phyloP scores from a whole-genome alignment of 768 basidiomycete species.

The Pulveroboletus frians region DNA sequence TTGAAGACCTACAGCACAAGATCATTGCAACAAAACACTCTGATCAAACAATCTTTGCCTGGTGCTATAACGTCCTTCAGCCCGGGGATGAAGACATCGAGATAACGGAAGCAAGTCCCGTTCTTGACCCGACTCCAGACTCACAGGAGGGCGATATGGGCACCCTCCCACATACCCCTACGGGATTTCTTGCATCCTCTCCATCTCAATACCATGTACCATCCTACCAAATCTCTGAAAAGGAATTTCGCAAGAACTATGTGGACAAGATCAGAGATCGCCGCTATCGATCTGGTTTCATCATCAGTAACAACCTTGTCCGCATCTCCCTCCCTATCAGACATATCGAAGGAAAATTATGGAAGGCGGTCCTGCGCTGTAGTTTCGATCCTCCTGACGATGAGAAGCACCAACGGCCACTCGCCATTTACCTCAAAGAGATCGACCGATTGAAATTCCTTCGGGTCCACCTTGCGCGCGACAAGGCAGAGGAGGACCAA shows the following conservation, averaged over 20 bases:
- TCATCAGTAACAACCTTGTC: conserved; percentile 17
- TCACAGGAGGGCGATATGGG: neutral
- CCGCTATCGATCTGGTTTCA: conserved; percentile 14
- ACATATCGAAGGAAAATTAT: conserved; percentile 8
- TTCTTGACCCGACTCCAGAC: neutral
- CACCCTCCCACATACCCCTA: conserved; percentile 4
- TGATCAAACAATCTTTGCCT: conserved; percentile 28
- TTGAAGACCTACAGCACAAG: conserved; percentile 22
- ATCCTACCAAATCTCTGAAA: conserved; percentile 20
- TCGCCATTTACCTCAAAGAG: conserved; percentile 21
- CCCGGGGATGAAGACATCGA: conserved; percentile 14
- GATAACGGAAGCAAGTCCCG: conserved; percentile 3
- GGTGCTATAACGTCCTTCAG: conserved; percentile 11
- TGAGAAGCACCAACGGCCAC: conserved; percentile 13
- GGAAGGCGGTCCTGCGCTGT: conserved; percentile 22
- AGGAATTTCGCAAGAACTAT: conserved; percentile 17
- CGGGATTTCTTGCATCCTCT: conserved; percentile 23
- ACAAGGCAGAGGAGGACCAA: neutral
- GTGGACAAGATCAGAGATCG: conserved; percentile 10
- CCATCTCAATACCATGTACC: conserved; percentile 16
- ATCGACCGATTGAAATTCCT: conserved; percentile 8
- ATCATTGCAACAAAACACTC: conserved; percentile 16
- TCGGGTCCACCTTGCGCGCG: conserved; percentile 11
- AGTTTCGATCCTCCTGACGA: conserved; percentile 15
- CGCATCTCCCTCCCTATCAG: conserved; percentile 20